These are phyloP conservation scores for Acacia concinna DNA, from an alignment of 331 rosid genomes.

Conservation along the genomic window DNA sequence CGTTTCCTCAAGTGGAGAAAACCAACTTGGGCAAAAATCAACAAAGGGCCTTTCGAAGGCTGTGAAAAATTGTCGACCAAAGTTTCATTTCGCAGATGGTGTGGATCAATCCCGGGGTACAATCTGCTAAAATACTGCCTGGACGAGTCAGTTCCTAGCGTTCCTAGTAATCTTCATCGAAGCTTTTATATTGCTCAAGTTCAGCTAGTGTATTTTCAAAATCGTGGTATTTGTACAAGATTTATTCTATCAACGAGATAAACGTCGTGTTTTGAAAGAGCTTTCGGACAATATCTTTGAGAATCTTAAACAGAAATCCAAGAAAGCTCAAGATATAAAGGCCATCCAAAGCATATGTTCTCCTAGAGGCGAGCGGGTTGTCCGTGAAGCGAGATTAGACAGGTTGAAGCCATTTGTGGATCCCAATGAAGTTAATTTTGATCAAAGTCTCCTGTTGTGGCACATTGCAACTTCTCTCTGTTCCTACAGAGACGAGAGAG, in stretches of 20 bases:
- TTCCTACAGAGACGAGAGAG: not conserved
- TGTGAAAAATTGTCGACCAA: not conserved
- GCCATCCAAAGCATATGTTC: conserved; percentile 31
- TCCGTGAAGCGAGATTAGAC: not conserved
- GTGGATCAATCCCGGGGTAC: not conserved
- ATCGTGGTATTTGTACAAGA: not conserved
- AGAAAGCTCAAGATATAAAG: conserved; percentile 26
- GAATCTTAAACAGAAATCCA: conserved; percentile 31
- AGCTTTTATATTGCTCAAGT: not conserved
- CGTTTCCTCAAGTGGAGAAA: not conserved
- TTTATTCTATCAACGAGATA: not conserved
- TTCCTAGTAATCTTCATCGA: not conserved
- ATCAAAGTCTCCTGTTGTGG: conserved; percentile 45
- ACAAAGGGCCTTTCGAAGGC: not conserved
- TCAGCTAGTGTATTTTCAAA: not conserved
- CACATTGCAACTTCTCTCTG: conserved; percentile 59
- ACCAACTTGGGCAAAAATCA: not conserved
- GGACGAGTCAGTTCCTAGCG: not conserved
- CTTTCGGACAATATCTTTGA: conserved; percentile 36
- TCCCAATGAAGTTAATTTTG: conserved; percentile 26
- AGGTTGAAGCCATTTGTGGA: not conserved
- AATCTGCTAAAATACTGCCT: not conserved
- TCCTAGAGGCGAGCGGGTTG: conserved; percentile 38
- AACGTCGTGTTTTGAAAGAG: not conserved
- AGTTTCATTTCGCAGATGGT: not conserved